Conservation (phyloP, 2,329 filamentous ascomycete species). For the Orbilia oligospora region DNA sequence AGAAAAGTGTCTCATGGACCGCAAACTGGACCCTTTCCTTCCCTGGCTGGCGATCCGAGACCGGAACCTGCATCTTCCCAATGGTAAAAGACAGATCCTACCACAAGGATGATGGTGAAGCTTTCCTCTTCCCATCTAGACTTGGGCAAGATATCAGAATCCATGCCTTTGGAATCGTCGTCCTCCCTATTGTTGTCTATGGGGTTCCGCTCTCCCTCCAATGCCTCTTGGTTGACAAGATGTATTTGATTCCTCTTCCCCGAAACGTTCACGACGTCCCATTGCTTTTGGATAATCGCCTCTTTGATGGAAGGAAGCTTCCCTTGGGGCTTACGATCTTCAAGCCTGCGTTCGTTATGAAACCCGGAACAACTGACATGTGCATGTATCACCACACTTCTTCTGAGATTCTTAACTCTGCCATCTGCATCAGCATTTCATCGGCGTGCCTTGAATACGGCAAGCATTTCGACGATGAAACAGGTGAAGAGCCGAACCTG, state of each 20-base stretch:
- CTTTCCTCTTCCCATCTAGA: not conserved
- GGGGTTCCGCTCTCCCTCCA: not conserved
- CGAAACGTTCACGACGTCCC: not conserved
- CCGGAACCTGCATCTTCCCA: not conserved
- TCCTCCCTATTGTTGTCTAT: not conserved
- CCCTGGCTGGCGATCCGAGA: not conserved
- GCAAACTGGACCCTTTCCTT: constrained; percentile 1
- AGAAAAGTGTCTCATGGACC: not conserved
- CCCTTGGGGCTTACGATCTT: not conserved
- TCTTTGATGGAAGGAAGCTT: constrained; percentile 3
- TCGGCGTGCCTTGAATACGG: constrained; percentile 7
- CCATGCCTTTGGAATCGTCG: constrained; percentile 1
- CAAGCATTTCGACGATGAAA: not conserved
- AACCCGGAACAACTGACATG: not conserved
- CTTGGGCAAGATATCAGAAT: not conserved
- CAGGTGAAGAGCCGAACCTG: not conserved
- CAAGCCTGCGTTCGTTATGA: not conserved
- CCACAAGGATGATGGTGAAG: not conserved
- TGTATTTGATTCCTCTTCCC: constrained; percentile 5
- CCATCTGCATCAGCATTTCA: not conserved
- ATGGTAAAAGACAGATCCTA: not conserved
- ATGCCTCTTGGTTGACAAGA: constrained; percentile 10
- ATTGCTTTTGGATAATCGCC: not conserved
- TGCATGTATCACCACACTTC: not conserved
- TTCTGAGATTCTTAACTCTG: not conserved